phyloP scores from a whole-genome alignment of 768 basidiomycete genomes.

The Termitomyces sp. region DNA sequence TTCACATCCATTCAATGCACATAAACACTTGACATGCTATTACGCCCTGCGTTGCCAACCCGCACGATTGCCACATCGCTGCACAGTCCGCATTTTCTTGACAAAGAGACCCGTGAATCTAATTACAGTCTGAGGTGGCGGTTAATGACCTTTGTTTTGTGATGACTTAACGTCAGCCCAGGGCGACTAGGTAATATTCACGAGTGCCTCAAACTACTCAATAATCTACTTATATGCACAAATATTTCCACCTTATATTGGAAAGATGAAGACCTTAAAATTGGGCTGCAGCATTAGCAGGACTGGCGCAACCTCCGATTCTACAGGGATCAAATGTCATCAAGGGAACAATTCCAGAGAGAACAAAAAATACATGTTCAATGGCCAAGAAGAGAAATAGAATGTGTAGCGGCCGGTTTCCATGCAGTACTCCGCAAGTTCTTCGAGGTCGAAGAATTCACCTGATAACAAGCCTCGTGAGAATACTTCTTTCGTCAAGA shows the following conservation, averaged over 20 bases:
- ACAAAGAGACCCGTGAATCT: no score
- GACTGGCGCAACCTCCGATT: slow-evolving; percentile 12
- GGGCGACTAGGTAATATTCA: neutral
- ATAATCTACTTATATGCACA: neutral
- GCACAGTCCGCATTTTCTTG: no score
- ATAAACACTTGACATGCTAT: no score
- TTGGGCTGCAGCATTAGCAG: slow-evolving; percentile 7
- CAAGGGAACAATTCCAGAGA: neutral
- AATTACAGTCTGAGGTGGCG: no score
- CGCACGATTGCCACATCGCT: no score
- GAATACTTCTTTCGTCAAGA: neutral
- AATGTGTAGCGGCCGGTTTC: slow-evolving; percentile 60
- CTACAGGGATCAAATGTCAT: neutral
- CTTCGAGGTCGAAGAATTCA: slow-evolving; percentile 70
- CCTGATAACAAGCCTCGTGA: slow-evolving; percentile 29
- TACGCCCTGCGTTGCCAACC: no score
- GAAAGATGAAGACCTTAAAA: neutral
- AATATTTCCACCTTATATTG: neutral
- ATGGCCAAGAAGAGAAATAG: slow-evolving; percentile 71
- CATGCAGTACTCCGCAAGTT: slow-evolving; percentile 49
- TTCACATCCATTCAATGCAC: no score
- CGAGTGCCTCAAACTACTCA: neutral
- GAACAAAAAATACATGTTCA: slow-evolving; percentile 50
- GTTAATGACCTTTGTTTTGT: no score
- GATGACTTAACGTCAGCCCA: no score